Percentiles rank a stretch among this genome's conserved stretches.
Conservation (phyloP, 805 yeast species). For the Kurtzmaniella cleridarum region DNA sequence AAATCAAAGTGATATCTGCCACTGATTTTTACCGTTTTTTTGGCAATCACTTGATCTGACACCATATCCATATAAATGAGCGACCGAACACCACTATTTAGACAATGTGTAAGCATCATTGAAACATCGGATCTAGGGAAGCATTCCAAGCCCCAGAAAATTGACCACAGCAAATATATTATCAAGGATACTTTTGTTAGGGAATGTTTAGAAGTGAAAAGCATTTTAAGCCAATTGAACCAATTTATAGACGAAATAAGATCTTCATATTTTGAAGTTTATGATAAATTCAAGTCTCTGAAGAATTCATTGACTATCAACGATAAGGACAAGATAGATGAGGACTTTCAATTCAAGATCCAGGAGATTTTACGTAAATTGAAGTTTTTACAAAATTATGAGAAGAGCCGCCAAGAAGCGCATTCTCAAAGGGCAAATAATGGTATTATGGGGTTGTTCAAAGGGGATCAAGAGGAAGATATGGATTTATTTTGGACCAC, state of each 20-base stretch:
- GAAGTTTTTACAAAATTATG: slow-evolving; percentile 47
- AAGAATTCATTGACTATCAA: slow-evolving; percentile 28
- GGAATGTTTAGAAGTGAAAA: slow-evolving; percentile 34
- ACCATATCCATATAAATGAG: slow-evolving; percentile 24
- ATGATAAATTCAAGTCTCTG: slow-evolving; percentile 2
- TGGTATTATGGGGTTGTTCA: slow-evolving; percentile 13
- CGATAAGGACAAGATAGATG: slow-evolving; percentile 53
- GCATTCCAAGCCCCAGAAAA: background rate
- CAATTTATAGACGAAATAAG: slow-evolving; percentile 23
- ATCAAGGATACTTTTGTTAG: slow-evolving; percentile 35
- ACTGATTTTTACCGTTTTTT: too few species aligned
- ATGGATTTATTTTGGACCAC: slow-evolving; percentile 30
- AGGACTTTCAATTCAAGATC: slow-evolving; percentile 46
- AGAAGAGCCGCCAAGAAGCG: slow-evolving; percentile 33
- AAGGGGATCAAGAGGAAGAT: slow-evolving; percentile 29
- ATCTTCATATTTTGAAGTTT: slow-evolving; percentile 19
- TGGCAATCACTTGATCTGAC: too few species aligned
- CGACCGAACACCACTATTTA: slow-evolving; percentile 45
- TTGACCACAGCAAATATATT: slow-evolving; percentile 5
- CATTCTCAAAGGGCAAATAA: slow-evolving; percentile 1
- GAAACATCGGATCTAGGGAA: slow-evolving; percentile 16
- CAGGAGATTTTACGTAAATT: slow-evolving; percentile 49
- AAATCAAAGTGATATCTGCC: too few species aligned
- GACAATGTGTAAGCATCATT: slow-evolving; percentile 43
- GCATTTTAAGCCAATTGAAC: slow-evolving; percentile 24